phyloP scores from a whole-genome alignment of 208 protist genomes.

The Endotrypanum monterogeii region DNA sequence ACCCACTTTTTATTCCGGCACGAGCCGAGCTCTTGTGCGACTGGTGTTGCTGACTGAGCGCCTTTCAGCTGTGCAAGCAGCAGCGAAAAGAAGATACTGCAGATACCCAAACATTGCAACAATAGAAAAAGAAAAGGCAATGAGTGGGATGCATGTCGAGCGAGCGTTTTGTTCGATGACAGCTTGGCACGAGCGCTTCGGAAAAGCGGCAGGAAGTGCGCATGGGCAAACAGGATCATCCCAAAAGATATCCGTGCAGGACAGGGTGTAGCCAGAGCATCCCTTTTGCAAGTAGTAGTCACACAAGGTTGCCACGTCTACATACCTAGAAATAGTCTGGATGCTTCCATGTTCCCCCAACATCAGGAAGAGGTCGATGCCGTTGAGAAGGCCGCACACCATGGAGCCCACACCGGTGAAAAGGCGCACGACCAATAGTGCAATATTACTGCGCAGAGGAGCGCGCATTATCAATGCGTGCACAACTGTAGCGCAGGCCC shows the following conservation, averaged over 20 bases:
- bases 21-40: too few species aligned
- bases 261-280: not conserved
- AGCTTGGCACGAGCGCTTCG: not conserved
- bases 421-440: not conserved
- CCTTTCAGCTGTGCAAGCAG: not conserved
- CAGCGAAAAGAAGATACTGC: not conserved
- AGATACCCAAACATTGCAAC: not conserved
- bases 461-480: slow-evolving; percentile 4
- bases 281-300: not conserved
- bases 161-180: not conserved
- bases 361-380: not conserved
- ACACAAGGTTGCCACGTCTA: not conserved
- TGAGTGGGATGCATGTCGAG: not conserved
- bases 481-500: not conserved
- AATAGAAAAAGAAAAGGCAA: not conserved
- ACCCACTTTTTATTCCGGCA: too few species aligned
- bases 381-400: not conserved
- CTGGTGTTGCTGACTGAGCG: not conserved
- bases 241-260: not conserved
- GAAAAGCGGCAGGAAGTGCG: not conserved
- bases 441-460: not conserved
- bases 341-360: not conserved
- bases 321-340: not conserved
- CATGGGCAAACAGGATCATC: not conserved
- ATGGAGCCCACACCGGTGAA: not conserved